These are phyloP conservation scores for Penstemon newberryi DNA, from an alignment of 257 asterid species.

Conservation along the genomic window DNA sequence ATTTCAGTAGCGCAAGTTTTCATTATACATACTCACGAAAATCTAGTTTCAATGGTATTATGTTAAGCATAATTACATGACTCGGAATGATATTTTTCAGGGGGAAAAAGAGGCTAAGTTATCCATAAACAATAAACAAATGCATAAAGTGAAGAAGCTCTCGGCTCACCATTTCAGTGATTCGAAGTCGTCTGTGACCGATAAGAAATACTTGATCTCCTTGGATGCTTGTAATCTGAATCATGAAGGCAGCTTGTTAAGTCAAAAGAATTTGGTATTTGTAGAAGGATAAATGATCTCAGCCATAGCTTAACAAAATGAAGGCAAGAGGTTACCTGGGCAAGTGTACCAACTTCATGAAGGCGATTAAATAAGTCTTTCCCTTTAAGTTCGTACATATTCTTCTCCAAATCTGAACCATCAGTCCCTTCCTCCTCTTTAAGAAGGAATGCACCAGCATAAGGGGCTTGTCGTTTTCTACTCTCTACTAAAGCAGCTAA, in stretches of 20 bases:
- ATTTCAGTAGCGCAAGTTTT: slow-evolving; percentile 32
- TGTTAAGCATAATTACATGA: slow-evolving; percentile 12
- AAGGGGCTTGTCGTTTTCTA: slow-evolving; percentile 94
- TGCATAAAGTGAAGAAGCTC: neutral
- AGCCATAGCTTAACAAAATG: slow-evolving; percentile 27
- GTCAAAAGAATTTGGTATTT: slow-evolving; percentile 25
- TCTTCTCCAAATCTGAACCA: slow-evolving; percentile 73
- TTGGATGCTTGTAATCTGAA: slow-evolving; percentile 85
- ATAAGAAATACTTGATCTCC: slow-evolving; percentile 93
- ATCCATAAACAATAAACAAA: neutral
- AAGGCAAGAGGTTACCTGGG: slow-evolving; percentile 61
- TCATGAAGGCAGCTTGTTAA: slow-evolving; percentile 42
- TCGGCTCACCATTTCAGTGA: slow-evolving; percentile 84
- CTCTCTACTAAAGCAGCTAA: slow-evolving; percentile 89
- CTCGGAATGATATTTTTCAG: neutral
- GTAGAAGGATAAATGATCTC: slow-evolving; percentile 17
- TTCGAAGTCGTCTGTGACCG: slow-evolving; percentile 92
- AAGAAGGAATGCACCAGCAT: slow-evolving; percentile 94
- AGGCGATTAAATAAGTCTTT: slow-evolving; percentile 80
- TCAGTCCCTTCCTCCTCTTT: slow-evolving; percentile 83
- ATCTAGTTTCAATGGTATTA: slow-evolving; percentile 12
- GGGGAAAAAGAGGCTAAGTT: neutral
- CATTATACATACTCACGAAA: neutral
- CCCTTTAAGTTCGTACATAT: slow-evolving; percentile 75
- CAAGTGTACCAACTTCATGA: slow-evolving; percentile 93